phyloP scores from a whole-genome alignment of 164 flowering plant species.

The Pachysandra terminalis region DNA sequence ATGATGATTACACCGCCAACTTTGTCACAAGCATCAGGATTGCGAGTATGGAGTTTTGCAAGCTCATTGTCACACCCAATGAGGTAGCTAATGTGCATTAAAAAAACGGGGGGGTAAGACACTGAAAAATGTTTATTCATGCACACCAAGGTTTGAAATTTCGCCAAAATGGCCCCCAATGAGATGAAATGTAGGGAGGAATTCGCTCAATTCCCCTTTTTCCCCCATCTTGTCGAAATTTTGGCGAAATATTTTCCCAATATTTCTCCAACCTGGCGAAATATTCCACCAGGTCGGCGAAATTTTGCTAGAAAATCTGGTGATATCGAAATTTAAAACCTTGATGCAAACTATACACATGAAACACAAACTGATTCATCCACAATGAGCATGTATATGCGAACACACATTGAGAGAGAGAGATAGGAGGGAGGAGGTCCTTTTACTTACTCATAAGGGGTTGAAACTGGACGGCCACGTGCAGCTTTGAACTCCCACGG shows the following conservation, averaged over 20 bases:
- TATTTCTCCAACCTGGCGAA: too few relatives aligned
- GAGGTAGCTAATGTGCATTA: conserved; percentile 62
- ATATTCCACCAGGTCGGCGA: too few relatives aligned
- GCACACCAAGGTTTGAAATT: too few relatives aligned
- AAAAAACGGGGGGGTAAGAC: background rate
- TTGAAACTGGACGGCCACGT: conserved; percentile 86
- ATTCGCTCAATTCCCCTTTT: too few relatives aligned
- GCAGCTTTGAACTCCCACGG: conserved; percentile 98
- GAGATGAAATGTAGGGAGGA: too few relatives aligned
- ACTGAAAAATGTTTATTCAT: background rate
- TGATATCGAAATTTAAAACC: too few relatives aligned
- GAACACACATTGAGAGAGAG: background rate
- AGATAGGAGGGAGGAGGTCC: background rate
- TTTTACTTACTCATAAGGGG: conserved; percentile 85
- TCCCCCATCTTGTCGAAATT: too few relatives aligned
- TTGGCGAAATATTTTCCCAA: too few relatives aligned
- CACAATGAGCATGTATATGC: background rate
- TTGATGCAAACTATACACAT: too few relatives aligned
- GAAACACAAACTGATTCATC: too few relatives aligned
- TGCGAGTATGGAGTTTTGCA: conserved; percentile 81
- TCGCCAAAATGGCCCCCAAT: too few relatives aligned
- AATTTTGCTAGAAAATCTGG: too few relatives aligned
- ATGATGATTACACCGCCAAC: conserved; percentile 98
- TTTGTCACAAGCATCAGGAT: conserved; percentile 93
- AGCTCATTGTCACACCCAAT: conserved; percentile 97